A percentile compares a stretch with the other conserved stretches of the same genome.
phyloP scores from a whole-genome alignment of 1,284 basidiomycete species.

The Gymnopus androsaceus region DNA sequence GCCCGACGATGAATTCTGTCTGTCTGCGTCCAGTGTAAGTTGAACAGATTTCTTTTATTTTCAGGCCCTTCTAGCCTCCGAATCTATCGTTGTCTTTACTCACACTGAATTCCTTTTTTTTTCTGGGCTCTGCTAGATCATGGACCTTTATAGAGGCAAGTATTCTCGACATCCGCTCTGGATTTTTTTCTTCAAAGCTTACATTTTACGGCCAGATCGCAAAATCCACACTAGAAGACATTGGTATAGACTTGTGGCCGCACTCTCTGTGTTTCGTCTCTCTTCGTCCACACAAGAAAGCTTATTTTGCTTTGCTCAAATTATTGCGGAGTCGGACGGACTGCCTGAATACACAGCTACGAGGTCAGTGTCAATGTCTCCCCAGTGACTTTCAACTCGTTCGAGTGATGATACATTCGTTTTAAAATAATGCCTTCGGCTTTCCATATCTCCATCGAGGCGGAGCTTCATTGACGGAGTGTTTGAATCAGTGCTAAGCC shows the following conservation, averaged over 20 bases:
- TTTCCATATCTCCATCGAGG: too few relatives aligned
- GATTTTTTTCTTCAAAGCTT: background rate
- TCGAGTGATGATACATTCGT: too few relatives aligned
- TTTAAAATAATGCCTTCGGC: too few relatives aligned
- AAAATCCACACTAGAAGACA: slow-evolving; percentile 14
- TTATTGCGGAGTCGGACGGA: slow-evolving; percentile 5
- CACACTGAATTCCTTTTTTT: too few relatives aligned
- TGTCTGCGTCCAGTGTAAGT: slow-evolving; percentile 11
- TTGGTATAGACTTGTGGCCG: slow-evolving; percentile 13
- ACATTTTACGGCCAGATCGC: slow-evolving; percentile 11
- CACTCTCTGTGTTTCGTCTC: slow-evolving; percentile 15
- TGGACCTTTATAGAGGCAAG: slow-evolving; percentile 3
- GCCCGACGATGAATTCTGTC: slow-evolving; percentile 7
- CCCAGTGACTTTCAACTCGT: too few relatives aligned
- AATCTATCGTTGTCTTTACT: too few relatives aligned
- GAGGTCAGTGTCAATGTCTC: slow-evolving; percentile 2
- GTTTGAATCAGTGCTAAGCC: too few relatives aligned
- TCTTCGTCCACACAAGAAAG: slow-evolving; percentile 14
- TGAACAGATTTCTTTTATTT: background rate
- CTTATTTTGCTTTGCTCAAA: slow-evolving; percentile 18
- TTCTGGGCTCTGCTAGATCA: too few relatives aligned
- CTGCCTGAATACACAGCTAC: slow-evolving; percentile 7
- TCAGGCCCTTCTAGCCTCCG: too few relatives aligned
- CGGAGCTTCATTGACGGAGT: too few relatives aligned
- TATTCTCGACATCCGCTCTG: too few relatives aligned